These are phyloP conservation scores for Gossypium gossypioides DNA, from an alignment of 441 rosid species.

Conservation along the genomic window DNA sequence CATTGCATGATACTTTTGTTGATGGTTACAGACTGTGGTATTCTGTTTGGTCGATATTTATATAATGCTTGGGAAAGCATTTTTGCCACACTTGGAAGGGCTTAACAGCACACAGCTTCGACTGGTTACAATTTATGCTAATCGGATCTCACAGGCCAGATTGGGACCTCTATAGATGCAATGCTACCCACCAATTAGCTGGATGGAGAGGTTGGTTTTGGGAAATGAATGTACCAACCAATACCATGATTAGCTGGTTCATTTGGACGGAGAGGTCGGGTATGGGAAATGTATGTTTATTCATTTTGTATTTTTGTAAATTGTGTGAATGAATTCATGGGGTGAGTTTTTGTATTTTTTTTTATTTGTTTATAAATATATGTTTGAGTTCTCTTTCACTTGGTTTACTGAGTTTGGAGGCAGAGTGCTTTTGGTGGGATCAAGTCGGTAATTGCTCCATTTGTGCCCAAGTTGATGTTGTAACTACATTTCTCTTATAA, in stretches of 20 bases:
- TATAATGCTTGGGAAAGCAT: conserved; percentile 94
- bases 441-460: conserved; percentile 14
- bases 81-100: conserved; percentile 87
- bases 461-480: conserved; percentile 28
- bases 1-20: background rate
- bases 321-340: conserved; percentile 36
- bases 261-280: conserved; percentile 4
- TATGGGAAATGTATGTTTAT: conserved; percentile 17
- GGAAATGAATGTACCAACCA: conserved; percentile 23
- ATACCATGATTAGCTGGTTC: conserved; percentile 17
- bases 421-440: conserved; percentile 19
- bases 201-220: conserved; percentile 13
- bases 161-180: conserved; percentile 54
- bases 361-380: background rate
- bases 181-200: conserved; percentile 23
- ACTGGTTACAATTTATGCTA: conserved; percentile 88
- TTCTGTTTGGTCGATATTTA: conserved; percentile 97
- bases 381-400: background rate
- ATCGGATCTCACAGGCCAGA: conserved; percentile 90
- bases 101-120: conserved; percentile 85
- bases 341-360: conserved; percentile 1
- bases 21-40: conserved; percentile 69
- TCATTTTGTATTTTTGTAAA: conserved; percentile 39
- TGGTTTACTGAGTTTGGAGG: conserved; percentile 25
- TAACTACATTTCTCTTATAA: conserved; percentile 20